These are phyloP conservation scores for Venturia oleaginea DNA, from an alignment of 2,329 filamentous ascomycete species.

Conservation along the genomic window DNA sequence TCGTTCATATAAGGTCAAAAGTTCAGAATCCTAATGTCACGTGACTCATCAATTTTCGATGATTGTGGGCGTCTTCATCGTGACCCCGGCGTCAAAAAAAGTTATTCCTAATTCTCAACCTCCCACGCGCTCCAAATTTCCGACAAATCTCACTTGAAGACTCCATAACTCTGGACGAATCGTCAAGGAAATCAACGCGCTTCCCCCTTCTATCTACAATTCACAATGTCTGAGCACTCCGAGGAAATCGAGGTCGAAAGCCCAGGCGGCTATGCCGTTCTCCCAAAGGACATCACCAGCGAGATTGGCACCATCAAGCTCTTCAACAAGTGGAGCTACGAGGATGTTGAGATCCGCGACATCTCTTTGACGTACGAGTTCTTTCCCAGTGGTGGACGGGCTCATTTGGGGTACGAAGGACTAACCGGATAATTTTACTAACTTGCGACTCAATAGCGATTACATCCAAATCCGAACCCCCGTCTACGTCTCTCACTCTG, in stretches of 20 bases:
- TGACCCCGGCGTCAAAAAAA: too few relatives aligned
- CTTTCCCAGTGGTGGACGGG: background rate
- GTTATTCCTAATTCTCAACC: background rate
- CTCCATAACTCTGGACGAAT: constrained; percentile 15
- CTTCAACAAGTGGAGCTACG: constrained; percentile 98
- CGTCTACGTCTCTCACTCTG: constrained; percentile 98
- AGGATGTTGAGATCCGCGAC: constrained; percentile 98
- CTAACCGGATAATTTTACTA: constrained; percentile 20
- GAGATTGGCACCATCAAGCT: constrained; percentile 92
- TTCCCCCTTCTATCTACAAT: constrained; percentile 3
- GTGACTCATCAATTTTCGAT: too few relatives aligned
- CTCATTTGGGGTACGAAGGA: constrained; percentile 1
- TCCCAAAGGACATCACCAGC: constrained; percentile 85
- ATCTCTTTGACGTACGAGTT: constrained; percentile 96
- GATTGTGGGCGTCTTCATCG: too few relatives aligned
- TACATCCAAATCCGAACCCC: constrained; percentile 99
- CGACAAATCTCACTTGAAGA: constrained; percentile 17
- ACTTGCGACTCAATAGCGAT: constrained; percentile 56
- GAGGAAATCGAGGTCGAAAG: constrained; percentile 79
- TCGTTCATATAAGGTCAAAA: too few relatives aligned
- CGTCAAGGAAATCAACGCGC: constrained; percentile 16
- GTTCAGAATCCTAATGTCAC: too few relatives aligned
- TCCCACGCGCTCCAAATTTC: constrained; percentile 10
- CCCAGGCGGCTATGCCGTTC: constrained; percentile 65
- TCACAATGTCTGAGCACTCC: constrained; percentile 72